These are phyloP conservation scores for Symbiodinium natans DNA, from an alignment of 73 alveolate genomes.

Conservation along the genomic window DNA sequence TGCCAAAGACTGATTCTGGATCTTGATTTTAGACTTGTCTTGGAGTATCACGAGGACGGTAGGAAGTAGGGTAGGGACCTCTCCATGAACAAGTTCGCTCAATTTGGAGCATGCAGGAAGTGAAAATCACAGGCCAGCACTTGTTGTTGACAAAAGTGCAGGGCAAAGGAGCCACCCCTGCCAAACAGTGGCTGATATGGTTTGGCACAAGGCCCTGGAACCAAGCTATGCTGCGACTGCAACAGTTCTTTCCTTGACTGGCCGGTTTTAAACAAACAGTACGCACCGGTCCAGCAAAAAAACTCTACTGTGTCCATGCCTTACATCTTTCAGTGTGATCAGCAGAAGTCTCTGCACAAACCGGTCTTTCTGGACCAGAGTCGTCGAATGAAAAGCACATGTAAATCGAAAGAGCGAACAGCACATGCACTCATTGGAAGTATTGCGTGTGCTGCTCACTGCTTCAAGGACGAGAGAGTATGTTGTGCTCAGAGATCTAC, in stretches of 20 bases:
- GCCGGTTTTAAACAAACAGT: neutral
- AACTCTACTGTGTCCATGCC: neutral
- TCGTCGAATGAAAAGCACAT: neutral
- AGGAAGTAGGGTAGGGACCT: conserved; percentile 6
- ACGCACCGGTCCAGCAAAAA: conserved; percentile 1
- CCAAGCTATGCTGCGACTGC: no score
- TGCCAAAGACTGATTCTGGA: no score
- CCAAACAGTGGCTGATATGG: no score
- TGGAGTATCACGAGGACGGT: no score
- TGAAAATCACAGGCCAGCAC: conserved; percentile 25
- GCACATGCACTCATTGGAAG: conserved; percentile 7
- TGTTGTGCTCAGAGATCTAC: neutral
- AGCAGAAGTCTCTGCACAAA: no score
- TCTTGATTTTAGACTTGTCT: no score
- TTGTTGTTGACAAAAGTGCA: neutral
- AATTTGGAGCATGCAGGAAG: neutral
- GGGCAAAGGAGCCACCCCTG: neutral
- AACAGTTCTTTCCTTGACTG: neutral
- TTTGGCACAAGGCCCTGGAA: no score
- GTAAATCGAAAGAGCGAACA: neutral
- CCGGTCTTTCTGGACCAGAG: conserved; percentile 4
- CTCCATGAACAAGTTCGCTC: conserved; percentile 22
- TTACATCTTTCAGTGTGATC: neutral
- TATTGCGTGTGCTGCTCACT: neutral
- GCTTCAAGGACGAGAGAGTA: neutral